Percentiles rank a stretch among this genome's conserved stretches.
These are phyloP conservation scores for Wickerhamiella kurtzmanii DNA, from an alignment of 805 yeast species.

Conservation along the genomic window DNA sequence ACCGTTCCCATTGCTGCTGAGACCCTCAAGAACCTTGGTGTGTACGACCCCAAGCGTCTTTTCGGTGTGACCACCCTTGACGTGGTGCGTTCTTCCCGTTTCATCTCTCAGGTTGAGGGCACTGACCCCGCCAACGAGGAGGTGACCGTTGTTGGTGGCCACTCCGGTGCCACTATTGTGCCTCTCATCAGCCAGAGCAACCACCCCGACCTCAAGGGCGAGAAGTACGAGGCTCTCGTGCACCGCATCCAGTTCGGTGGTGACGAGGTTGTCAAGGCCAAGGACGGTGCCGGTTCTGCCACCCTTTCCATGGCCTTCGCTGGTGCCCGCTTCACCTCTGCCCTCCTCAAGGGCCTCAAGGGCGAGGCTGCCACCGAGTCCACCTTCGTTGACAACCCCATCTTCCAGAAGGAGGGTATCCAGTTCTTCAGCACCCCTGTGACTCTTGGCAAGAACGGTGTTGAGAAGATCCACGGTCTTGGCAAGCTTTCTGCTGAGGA, in stretches of 20 bases:
- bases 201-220: conserved; percentile 42
- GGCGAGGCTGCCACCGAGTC: conserved; percentile 38
- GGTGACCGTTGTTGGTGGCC: conserved; percentile 91
- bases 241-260: conserved; percentile 93
- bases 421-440: conserved; percentile 94
- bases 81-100: conserved; percentile 78
- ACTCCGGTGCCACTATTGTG: conserved; percentile 91
- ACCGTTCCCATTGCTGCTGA: conserved; percentile 95
- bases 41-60: conserved; percentile 79
- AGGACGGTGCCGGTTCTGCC: conserved; percentile 89
- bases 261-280: conserved; percentile 88
- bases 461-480: conserved; percentile 62
- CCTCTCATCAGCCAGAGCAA: conserved; percentile 81
- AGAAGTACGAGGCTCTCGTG: conserved; percentile 51
- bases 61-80: conserved; percentile 96
- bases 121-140: conserved; percentile 66
- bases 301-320: conserved; percentile 91
- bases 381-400: conserved; percentile 52
- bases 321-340: conserved; percentile 64
- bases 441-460: conserved; percentile 87
- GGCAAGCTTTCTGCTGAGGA: conserved; percentile 68
- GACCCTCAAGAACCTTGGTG: conserved; percentile 72
- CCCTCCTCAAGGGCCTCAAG: conserved; percentile 31
- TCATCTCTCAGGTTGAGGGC: conserved; percentile 54
- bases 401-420: conserved; percentile 78